Evolutionary conservation across 2,329 filamentous ascomycete genomes (phyloP).

Genomic region (Magnaporthales sp.): DNA sequence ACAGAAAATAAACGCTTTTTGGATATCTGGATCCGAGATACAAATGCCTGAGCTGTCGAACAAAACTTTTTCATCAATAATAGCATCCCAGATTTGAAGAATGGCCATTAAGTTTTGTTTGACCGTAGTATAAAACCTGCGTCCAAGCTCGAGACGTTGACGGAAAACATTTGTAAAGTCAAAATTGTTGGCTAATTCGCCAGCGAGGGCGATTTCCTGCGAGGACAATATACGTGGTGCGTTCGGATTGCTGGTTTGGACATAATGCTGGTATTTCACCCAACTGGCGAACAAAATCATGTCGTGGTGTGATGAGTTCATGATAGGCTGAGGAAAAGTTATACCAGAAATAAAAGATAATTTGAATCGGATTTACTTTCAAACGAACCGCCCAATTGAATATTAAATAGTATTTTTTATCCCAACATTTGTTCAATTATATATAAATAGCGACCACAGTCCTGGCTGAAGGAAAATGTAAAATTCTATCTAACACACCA

Average conservation of each 20-base stretch:
- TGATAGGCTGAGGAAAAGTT: neutral
- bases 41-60: neutral
- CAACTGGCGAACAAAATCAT: too few species aligned
- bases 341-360: neutral
- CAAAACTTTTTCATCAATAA: neutral
- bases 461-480: neutral
- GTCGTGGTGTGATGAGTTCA: neutral
- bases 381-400: too few species aligned
- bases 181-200: neutral
- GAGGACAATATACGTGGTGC: neutral
- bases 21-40: neutral
- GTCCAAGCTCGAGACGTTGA: too few species aligned
- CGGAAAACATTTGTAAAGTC: too few species aligned
- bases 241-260: neutral
- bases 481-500: neutral
- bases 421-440: too few species aligned
- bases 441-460: too few species aligned
- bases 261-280: too few species aligned
- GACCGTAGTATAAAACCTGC: neutral
- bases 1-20: neutral
- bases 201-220: neutral
- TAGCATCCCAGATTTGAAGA: neutral
- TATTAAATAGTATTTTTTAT: too few species aligned
- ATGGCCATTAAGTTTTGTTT: neutral
- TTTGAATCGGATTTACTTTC: too few species aligned